These are phyloP conservation scores for Metarhizium brunneum DNA, from an alignment of 2,329 filamentous ascomycete genomes.

Conservation along the genomic window DNA sequence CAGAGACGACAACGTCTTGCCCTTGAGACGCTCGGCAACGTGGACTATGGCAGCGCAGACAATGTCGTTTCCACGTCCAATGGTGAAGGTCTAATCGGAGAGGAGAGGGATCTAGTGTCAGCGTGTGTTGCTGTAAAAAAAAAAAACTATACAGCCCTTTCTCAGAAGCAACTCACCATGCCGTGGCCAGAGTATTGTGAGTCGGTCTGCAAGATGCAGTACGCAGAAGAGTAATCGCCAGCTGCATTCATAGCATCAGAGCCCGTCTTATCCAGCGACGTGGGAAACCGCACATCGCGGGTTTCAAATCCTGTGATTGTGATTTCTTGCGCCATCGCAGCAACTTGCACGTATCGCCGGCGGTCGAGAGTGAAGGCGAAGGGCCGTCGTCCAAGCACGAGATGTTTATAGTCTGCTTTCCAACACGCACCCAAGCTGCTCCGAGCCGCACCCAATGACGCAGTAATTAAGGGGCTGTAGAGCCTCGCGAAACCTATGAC, in stretches of 20 bases:
- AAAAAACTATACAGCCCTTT: neutral
- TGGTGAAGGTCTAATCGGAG: slow-evolving; percentile 57
- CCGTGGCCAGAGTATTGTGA: slow-evolving; percentile 63
- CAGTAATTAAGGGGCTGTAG: too few species aligned
- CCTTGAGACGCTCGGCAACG: slow-evolving; percentile 66
- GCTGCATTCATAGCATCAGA: slow-evolving; percentile 96
- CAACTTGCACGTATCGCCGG: neutral
- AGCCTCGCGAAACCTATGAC: too few species aligned
- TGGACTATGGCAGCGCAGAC: slow-evolving; percentile 78
- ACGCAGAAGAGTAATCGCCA: slow-evolving; percentile 88
- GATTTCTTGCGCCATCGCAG: slow-evolving; percentile 33
- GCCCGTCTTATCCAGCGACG: slow-evolving; percentile 92
- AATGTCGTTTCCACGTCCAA: slow-evolving; percentile 84
- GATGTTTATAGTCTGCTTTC: neutral
- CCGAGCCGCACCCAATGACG: neutral
- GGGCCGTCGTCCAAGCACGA: neutral
- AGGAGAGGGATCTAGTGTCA: neutral
- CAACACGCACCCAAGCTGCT: neutral
- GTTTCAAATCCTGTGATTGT: slow-evolving; percentile 65
- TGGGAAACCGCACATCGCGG: slow-evolving; percentile 71
- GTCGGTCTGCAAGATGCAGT: slow-evolving; percentile 83
- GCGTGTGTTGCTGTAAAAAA: neutral
- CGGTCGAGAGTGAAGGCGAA: neutral
- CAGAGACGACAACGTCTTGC: slow-evolving; percentile 66
- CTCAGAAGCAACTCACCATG: slow-evolving; percentile 46